Evolutionary conservation across 108 stramenopile species (phyloP).

Genomic region (Thalassiosira profunda): DNA sequence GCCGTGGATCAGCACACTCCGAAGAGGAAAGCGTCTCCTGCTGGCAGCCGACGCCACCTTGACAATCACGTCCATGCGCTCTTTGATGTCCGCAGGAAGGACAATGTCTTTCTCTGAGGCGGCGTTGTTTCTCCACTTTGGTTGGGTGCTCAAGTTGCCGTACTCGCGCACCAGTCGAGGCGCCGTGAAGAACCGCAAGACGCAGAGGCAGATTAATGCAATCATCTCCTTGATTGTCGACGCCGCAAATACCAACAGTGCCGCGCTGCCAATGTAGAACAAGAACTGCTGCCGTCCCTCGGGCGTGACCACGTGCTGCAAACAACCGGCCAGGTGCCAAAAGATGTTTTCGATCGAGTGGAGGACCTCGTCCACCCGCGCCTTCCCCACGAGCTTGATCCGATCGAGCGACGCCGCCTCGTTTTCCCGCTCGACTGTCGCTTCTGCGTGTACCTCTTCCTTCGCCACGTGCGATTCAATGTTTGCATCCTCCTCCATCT

Average conservation of each 20-base stretch:
- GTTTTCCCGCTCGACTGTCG: conserved; percentile 51
- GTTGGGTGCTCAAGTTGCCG: conserved; percentile 23
- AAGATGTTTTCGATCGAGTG: conserved; percentile 46
- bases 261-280: conserved; percentile 32
- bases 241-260: conserved; percentile 33
- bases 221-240: conserved; percentile 47
- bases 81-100: conserved; percentile 23
- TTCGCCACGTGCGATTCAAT: conserved; percentile 39
- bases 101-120: conserved; percentile 23
- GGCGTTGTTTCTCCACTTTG: background rate
- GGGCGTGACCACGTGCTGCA: conserved; percentile 34
- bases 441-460: conserved; percentile 51
- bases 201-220: conserved; percentile 26
- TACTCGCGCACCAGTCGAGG: conserved; percentile 60
- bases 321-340: conserved; percentile 33
- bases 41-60: conserved; percentile 40
- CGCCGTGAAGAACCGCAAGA: conserved; percentile 36
- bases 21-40: conserved; percentile 56
- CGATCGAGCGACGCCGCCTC: conserved; percentile 34
- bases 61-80: conserved; percentile 31
- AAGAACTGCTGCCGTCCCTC: conserved; percentile 47
- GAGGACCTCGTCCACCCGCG: conserved; percentile 35
- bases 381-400: conserved; percentile 50
- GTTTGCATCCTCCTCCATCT: conserved; percentile 34
- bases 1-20: conserved; percentile 85